A percentile compares a stretch with the other conserved stretches of the same genome.
These are phyloP conservation scores for Didymosphaeria variabile DNA, from an alignment of 2,329 filamentous ascomycete species.

Conservation along the genomic window DNA sequence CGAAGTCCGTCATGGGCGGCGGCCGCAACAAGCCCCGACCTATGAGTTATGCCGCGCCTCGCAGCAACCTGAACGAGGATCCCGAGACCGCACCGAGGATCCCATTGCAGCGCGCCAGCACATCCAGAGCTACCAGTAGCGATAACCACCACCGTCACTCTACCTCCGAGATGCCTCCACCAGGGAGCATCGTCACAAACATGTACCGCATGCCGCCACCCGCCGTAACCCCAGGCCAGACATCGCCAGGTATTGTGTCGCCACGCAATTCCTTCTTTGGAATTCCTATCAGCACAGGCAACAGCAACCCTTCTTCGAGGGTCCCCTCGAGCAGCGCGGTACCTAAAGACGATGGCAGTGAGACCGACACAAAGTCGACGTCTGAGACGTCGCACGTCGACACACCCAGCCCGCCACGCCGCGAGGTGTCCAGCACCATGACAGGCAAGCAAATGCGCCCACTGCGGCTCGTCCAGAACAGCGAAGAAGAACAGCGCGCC, in stretches of 20 bases:
- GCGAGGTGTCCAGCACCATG: conserved; percentile 63
- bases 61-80: conserved; percentile 59
- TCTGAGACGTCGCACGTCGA: conserved; percentile 42
- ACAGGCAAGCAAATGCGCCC: conserved; percentile 78
- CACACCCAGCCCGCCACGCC: conserved; percentile 60
- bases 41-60: conserved; percentile 46
- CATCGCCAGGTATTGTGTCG: conserved; percentile 56
- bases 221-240: conserved; percentile 49
- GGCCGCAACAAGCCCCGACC: conserved; percentile 55
- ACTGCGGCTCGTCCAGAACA: conserved; percentile 84
- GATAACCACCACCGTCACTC: conserved; percentile 53
- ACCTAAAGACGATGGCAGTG: conserved; percentile 32
- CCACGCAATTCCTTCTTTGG: conserved; percentile 52
- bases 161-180: conserved; percentile 56
- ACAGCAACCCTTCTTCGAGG: conserved; percentile 52
- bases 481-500: conserved; percentile 49
- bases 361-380: conserved; percentile 27
- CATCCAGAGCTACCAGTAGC: conserved; percentile 49
- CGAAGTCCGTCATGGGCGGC: conserved; percentile 64
- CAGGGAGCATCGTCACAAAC: conserved; percentile 80
- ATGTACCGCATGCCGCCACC: conserved; percentile 79
- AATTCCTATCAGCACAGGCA: conserved; percentile 54
- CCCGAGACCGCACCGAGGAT: conserved; percentile 80
- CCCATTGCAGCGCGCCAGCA: conserved; percentile 68
- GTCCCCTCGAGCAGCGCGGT: conserved; percentile 48